These are phyloP conservation scores for Gracilariopsis chorda DNA, from an alignment of 23 red algal species.

Conservation along the genomic window DNA sequence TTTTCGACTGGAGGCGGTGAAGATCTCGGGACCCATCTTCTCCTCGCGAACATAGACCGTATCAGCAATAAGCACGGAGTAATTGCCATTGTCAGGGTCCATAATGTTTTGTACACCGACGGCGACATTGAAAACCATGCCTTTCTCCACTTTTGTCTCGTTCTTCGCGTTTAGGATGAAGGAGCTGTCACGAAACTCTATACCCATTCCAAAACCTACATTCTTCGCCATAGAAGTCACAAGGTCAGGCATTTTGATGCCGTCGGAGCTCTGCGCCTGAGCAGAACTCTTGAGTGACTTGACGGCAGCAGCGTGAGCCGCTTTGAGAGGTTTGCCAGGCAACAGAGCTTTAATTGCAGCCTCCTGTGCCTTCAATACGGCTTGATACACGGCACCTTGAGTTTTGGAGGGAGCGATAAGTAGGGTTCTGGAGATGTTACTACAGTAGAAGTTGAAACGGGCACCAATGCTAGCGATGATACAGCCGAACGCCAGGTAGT, in stretches of 20 bases:
- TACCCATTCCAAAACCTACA: conserved; percentile 93
- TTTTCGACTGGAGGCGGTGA: conserved; percentile 69
- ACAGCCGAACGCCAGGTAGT: conserved; percentile 59
- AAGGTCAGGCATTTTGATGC: conserved; percentile 46
- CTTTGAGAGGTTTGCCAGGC: conserved; percentile 59
- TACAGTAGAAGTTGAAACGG: conserved; percentile 83
- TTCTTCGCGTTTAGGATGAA: conserved; percentile 87
- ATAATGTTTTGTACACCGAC: conserved; percentile 77
- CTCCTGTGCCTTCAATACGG: conserved; percentile 62
- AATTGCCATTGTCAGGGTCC: conserved; percentile 79
- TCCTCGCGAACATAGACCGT: conserved; percentile 76
- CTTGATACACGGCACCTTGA: conserved; percentile 64
- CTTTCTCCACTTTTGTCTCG: conserved; percentile 70
- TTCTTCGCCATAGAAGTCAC: conserved; percentile 58
- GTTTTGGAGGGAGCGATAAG: conserved; percentile 74
- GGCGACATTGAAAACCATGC: conserved; percentile 91
- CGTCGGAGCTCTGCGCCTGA: not conserved
- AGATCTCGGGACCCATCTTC: conserved; percentile 42
- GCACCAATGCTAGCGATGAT: conserved; percentile 90
- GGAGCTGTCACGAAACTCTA: conserved; percentile 93
- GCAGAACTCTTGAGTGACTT: conserved; percentile 1
- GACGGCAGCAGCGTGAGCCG: conserved; percentile 71
- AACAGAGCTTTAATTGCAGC: conserved; percentile 65
- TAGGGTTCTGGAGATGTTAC: conserved; percentile 84
- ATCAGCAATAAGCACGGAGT: conserved; percentile 85